These are phyloP conservation scores for Ascomycota sp. DNA, from an alignment of 2,329 filamentous ascomycete species.

Conservation along the genomic window DNA sequence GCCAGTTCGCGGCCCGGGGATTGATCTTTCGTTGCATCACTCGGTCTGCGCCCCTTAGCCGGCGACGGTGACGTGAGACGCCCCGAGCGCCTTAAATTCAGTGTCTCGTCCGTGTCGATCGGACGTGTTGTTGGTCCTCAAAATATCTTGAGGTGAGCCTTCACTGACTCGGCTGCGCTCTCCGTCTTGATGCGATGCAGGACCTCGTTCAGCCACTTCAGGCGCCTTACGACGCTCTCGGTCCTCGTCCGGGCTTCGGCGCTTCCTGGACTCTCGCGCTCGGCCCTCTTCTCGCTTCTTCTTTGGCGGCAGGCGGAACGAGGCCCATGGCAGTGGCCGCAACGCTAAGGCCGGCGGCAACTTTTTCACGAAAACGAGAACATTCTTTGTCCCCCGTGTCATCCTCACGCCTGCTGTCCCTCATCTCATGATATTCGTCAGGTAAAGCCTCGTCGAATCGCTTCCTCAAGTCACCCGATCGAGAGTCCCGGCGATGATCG, in stretches of 20 bases:
- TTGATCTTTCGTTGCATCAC: constrained; percentile 9
- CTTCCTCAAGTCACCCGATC: constrained; percentile 9
- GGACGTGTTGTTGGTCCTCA: background rate
- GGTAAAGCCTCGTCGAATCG: constrained; percentile 10
- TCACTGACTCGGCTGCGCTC: constrained; percentile 5
- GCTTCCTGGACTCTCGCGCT: constrained; percentile 10
- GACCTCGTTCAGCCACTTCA: constrained; percentile 5
- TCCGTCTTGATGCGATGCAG: constrained; percentile 2
- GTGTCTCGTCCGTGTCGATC: too few relatives aligned
- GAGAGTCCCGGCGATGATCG: constrained; percentile 15
- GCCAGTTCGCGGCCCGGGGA: constrained; percentile 21
- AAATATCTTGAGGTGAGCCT: background rate
- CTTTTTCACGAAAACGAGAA: constrained; percentile 25
- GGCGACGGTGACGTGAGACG: too few relatives aligned
- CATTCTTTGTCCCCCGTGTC: constrained; percentile 19
- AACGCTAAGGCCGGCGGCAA: constrained; percentile 24
- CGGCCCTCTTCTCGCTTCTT: constrained; percentile 18
- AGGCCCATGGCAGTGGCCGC: constrained; percentile 28
- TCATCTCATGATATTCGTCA: constrained; percentile 11
- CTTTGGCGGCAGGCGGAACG: constrained; percentile 13
- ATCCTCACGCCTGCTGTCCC: constrained; percentile 10
- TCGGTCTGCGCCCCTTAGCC: constrained; percentile 3
- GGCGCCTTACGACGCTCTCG: constrained; percentile 6
- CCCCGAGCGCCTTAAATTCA: too few relatives aligned
- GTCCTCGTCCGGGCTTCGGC: constrained; percentile 13